These are phyloP conservation scores for Phytophthora pisi DNA, from an alignment of 352 stramenopile species.

Conservation along the genomic window DNA sequence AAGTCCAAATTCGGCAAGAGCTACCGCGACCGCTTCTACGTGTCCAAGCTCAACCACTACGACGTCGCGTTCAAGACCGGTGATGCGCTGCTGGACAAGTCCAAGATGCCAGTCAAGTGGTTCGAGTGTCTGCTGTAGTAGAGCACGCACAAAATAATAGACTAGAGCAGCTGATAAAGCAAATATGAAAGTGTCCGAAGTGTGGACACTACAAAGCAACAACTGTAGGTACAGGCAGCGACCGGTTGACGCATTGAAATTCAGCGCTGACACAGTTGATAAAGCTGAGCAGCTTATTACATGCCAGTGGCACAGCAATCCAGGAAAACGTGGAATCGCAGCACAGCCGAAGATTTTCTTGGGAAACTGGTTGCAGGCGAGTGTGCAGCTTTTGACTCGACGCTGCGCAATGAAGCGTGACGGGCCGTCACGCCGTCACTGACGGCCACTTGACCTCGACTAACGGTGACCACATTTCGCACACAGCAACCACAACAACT, in stretches of 20 bases:
- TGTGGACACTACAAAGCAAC: neutral
- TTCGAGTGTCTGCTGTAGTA: slow-evolving; percentile 46
- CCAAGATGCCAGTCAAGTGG: slow-evolving; percentile 53
- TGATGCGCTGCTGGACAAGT: slow-evolving; percentile 35
- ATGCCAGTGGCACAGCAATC: neutral
- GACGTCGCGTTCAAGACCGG: slow-evolving; percentile 49
- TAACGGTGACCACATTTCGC: neutral
- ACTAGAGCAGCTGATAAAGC: neutral
- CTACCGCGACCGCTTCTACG: slow-evolving; percentile 42
- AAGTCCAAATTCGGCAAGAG: slow-evolving; percentile 33
- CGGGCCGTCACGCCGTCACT: too few relatives aligned
- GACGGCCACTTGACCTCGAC: too few relatives aligned
- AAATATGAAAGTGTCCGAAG: neutral
- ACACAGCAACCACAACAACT: neutral
- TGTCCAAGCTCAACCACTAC: slow-evolving; percentile 30
- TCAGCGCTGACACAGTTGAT: too few relatives aligned
- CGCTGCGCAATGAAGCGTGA: too few relatives aligned
- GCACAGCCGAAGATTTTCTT: neutral
- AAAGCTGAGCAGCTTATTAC: too few relatives aligned
- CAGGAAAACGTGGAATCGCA: neutral
- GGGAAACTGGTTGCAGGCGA: too few relatives aligned
- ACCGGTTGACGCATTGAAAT: too few relatives aligned
- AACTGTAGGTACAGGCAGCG: too few relatives aligned
- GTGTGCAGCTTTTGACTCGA: too few relatives aligned
- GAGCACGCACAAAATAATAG: slow-evolving; percentile 1